phyloP scores from a whole-genome alignment of 2,329 filamentous ascomycete genomes.

The Exophiala calicioides region DNA sequence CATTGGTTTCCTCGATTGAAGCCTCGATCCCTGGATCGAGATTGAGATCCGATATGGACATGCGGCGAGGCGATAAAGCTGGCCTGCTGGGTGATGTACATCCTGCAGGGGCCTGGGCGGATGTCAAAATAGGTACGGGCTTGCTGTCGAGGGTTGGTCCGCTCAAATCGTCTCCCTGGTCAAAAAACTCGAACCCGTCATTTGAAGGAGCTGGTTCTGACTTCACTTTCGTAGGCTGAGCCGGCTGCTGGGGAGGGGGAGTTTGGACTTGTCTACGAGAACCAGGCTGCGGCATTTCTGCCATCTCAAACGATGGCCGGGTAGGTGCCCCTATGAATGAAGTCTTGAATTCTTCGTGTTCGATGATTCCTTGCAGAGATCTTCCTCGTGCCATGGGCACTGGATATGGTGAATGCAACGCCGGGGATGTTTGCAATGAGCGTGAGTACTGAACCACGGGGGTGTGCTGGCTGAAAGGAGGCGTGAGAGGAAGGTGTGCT shows the following conservation, averaged over 20 bases:
- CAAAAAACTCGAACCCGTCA: slow-evolving; percentile 7
- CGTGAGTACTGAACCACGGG: slow-evolving; percentile 41
- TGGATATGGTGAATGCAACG: slow-evolving; percentile 40
- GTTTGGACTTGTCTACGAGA: slow-evolving; percentile 13
- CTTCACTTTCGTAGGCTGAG: slow-evolving; percentile 20
- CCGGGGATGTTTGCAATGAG: slow-evolving; percentile 43
- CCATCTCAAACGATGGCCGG: slow-evolving; percentile 46
- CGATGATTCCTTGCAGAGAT: slow-evolving; percentile 57
- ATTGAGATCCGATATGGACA: slow-evolving; percentile 51
- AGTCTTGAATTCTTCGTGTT: slow-evolving; percentile 48
- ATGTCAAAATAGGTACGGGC: slow-evolving; percentile 26
- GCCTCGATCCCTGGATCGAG: slow-evolving; percentile 60
- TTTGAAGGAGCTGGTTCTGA: slow-evolving; percentile 15
- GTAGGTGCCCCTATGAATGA: slow-evolving; percentile 14
- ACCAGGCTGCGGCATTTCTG: slow-evolving; percentile 53
- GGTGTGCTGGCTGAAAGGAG: slow-evolving; percentile 53
- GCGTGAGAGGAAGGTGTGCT: slow-evolving; percentile 69
- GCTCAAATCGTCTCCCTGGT: slow-evolving; percentile 1
- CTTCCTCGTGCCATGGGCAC: slow-evolving; percentile 48
- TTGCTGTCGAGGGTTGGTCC: slow-evolving; percentile 22
- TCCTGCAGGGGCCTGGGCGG: slow-evolving; percentile 21
- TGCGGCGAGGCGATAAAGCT: slow-evolving; percentile 44
- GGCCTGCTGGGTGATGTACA: slow-evolving; percentile 37
- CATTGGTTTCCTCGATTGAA: slow-evolving; percentile 74
- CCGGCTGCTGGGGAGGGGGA: slow-evolving; percentile 11